Percentiles rank a stretch among this genome's conserved stretches.
phyloP scores from a whole-genome alignment of 345 rosid species.

The Citrus cavaleriei region DNA sequence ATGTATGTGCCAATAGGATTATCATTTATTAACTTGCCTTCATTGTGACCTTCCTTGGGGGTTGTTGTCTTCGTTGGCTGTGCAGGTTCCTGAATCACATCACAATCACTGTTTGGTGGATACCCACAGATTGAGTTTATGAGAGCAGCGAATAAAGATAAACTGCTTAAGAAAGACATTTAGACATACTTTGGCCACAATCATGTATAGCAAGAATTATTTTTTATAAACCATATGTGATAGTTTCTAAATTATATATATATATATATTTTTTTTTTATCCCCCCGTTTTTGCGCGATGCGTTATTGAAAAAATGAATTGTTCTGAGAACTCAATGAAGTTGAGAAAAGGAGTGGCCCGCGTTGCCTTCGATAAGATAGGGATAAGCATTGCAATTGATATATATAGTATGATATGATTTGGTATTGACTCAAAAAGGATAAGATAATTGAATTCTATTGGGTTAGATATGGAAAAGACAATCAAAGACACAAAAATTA shows the following conservation, averaged over 20 bases:
- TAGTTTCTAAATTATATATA: too few species aligned
- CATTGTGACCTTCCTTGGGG: background rate
- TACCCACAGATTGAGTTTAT: background rate
- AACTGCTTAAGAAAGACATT: background rate
- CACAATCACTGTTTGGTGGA: background rate
- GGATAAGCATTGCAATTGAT: too few species aligned
- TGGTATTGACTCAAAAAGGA: background rate
- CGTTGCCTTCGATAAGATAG: background rate
- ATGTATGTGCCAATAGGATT: background rate
- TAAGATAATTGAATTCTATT: background rate
- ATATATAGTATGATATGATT: background rate
- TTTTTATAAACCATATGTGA: background rate
- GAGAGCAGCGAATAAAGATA: background rate
- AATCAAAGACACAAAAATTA: background rate
- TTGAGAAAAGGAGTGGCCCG: background rate
- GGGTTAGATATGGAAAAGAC: background rate
- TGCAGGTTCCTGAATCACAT: slow-evolving; percentile 6
- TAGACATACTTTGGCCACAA: background rate
- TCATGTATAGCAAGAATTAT: background rate
- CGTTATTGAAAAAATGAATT: background rate
- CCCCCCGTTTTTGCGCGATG: too few species aligned
- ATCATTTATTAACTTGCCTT: background rate
- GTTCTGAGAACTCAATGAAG: background rate
- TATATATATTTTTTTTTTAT: too few species aligned
- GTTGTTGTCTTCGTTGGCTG: background rate